Evolutionary conservation across 2,329 filamentous ascomycete genomes (phyloP).

Genomic region (Rhinocladiella similis): DNA sequence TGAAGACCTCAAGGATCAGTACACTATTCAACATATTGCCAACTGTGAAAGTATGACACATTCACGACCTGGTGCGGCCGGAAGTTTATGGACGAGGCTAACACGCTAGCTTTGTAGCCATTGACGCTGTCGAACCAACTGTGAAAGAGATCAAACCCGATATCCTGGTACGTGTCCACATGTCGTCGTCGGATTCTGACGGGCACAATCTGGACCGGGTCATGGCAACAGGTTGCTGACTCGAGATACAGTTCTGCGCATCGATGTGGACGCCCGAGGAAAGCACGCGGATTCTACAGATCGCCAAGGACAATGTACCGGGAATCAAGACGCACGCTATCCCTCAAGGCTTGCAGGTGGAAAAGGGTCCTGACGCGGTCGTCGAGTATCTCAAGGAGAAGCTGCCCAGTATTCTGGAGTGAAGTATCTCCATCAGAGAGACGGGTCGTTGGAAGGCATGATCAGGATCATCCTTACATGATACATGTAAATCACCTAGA

Average conservation of each 20-base stretch:
- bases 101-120: slow-evolving; percentile 37
- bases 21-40: slow-evolving; percentile 62
- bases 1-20: slow-evolving; percentile 62
- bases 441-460: background rate
- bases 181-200: too few species aligned
- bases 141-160: slow-evolving; percentile 56
- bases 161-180: slow-evolving; percentile 48
- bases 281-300: slow-evolving; percentile 39
- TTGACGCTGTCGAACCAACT: slow-evolving; percentile 57
- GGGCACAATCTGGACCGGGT: background rate
- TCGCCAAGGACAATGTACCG: slow-evolving; percentile 38
- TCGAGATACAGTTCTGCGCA: slow-evolving; percentile 56
- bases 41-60: slow-evolving; percentile 59
- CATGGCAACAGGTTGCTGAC: background rate
- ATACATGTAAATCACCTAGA: too few species aligned
- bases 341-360: slow-evolving; percentile 43
- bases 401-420: slow-evolving; percentile 39
- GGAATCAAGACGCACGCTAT: slow-evolving; percentile 45
- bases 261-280: slow-evolving; percentile 57
- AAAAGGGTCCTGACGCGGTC: slow-evolving; percentile 43
- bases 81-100: background rate
- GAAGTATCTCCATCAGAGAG: background rate
- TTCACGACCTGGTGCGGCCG: slow-evolving; percentile 26
- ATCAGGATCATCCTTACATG: background rate
- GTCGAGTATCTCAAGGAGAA: slow-evolving; percentile 44